Percentiles rank a stretch among this genome's conserved stretches.
phyloP scores from a whole-genome alignment of 495 filamentous ascomycete species.

The Patellaria atrata region DNA sequence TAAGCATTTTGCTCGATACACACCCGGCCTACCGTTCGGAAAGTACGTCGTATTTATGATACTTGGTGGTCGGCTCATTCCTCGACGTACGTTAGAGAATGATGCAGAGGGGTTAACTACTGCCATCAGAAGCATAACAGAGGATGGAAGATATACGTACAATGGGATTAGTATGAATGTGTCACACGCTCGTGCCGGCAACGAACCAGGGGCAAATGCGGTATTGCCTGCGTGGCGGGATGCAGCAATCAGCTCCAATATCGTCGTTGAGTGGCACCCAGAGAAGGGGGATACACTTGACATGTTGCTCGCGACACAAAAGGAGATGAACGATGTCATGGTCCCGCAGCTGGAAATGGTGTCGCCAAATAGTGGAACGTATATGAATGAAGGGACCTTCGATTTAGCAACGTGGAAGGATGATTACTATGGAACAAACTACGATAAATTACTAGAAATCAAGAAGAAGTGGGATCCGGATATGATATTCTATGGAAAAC shows the following conservation, averaged over 20 bases:
- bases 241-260: background rate
- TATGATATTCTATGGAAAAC: slow-evolving; percentile 1
- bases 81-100: too few relatives aligned
- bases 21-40: too few relatives aligned
- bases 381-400: slow-evolving; percentile 2
- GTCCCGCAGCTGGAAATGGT: too few relatives aligned
- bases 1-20: too few relatives aligned
- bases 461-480: slow-evolving; percentile 1
- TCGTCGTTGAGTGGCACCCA: background rate
- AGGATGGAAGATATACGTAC: too few relatives aligned
- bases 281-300: background rate
- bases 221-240: slow-evolving; percentile 3
- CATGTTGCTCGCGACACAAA: background rate
- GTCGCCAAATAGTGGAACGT: slow-evolving; percentile 1
- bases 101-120: too few relatives aligned
- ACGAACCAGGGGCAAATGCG: too few relatives aligned
- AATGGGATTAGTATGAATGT: background rate
- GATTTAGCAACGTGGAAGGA: background rate
- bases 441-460: background rate
- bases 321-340: too few relatives aligned
- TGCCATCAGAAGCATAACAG: too few relatives aligned
- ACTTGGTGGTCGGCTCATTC: too few relatives aligned
- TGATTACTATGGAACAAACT: slow-evolving; percentile 4
- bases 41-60: too few relatives aligned
- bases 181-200: background rate